These are phyloP conservation scores for Phyllosticta ampelicida DNA, from an alignment of 2,329 filamentous ascomycete genomes.

Conservation along the genomic window DNA sequence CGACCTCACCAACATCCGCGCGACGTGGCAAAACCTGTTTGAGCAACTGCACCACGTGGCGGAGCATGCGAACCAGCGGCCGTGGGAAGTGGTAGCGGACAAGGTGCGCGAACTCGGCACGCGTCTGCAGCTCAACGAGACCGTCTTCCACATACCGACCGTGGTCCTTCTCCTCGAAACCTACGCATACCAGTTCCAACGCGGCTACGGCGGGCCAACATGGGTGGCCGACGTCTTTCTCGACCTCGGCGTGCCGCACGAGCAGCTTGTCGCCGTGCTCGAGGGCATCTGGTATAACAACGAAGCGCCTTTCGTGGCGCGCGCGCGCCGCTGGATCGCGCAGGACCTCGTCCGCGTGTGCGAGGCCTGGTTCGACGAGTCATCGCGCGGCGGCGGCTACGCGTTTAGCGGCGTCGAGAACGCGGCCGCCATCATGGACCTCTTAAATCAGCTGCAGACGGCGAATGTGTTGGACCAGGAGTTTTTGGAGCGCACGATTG, in stretches of 20 bases:
- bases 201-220: slow-evolving; percentile 35
- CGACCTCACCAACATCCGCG: slow-evolving; percentile 70
- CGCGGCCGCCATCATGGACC: slow-evolving; percentile 33
- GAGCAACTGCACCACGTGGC: slow-evolving; percentile 49
- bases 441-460: slow-evolving; percentile 32
- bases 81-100: slow-evolving; percentile 60
- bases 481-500: slow-evolving; percentile 20
- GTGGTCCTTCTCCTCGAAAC: slow-evolving; percentile 47
- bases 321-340: slow-evolving; percentile 46
- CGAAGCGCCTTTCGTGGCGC: slow-evolving; percentile 52
- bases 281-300: slow-evolving; percentile 59
- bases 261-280: slow-evolving; percentile 50
- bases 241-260: slow-evolving; percentile 50
- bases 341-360: slow-evolving; percentile 53
- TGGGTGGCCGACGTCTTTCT: slow-evolving; percentile 59
- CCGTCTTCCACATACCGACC: slow-evolving; percentile 42
- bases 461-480: slow-evolving; percentile 30
- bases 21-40: slow-evolving; percentile 77
- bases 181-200: slow-evolving; percentile 44
- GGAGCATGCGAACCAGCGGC: slow-evolving; percentile 36
- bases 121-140: slow-evolving; percentile 46
- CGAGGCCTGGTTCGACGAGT: slow-evolving; percentile 49
- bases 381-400: slow-evolving; percentile 41
- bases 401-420: slow-evolving; percentile 52
- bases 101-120: slow-evolving; percentile 47